Evolutionary conservation across 139 green algal genomes (phyloP), one percentile per base, ranked within the genome.

Genomic region (Dunaliella primolecta): DNA sequence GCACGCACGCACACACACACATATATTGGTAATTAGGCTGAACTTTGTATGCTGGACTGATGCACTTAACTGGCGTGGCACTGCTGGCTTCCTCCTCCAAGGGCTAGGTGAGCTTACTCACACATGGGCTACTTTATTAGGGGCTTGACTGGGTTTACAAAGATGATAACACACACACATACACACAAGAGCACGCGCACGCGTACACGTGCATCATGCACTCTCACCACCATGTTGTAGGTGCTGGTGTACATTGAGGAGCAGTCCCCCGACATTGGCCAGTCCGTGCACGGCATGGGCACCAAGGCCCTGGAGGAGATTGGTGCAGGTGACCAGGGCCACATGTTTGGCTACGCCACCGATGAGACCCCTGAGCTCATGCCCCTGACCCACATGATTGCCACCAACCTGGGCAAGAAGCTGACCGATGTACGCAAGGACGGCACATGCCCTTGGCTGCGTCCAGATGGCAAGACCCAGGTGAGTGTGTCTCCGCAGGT

Each of bases 291-390:
- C 87, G 97, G 97, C 82, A 96, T 99, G 96, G 97, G 96, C 87
- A n/a, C n/a, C 85, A 99, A 99, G 94, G 93, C 95, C 24, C 91
- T 98, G 29, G 97, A 99, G 92, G 96, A 99, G 87, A 96, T 98
- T 64, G 97, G 97, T 70, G 97, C 97, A 37, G 97, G 97, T 84
- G 97, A 99, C 94, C 97, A 99, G 93, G 97, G 97, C 80, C 95
- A 98, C 91, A 99, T 99, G 97, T 99, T 99, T 91, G 97, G 97
- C 78, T 99, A 99, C 83, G 97, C 97, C 85, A 98, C 96, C 27
- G 97, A 99, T 84, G 97, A 99, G 94, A 99, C 97, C 7, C 81
- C 86, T 11, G 96, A 99, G 95, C 93, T 99, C 70, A 99, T 99
- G 97, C 97, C 97, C 32, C 93, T 99, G 24, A 99, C 97, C 24